Base-by-base conservation (phyloP, 306 rosid genomes). In the Begonia masoniana region DNA sequence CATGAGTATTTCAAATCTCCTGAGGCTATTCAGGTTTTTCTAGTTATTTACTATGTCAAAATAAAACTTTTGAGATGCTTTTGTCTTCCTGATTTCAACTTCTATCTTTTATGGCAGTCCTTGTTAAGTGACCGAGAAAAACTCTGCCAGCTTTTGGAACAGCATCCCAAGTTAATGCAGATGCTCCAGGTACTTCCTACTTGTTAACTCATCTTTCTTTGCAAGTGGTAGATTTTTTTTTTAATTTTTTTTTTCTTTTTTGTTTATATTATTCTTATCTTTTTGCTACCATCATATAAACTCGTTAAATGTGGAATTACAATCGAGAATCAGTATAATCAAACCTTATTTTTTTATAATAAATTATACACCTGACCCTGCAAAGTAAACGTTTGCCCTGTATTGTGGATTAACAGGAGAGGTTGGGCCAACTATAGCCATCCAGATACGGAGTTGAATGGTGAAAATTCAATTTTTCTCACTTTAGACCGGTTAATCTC, bases 121-220 rank as follows among this genome's bases (percentile, higher is more conserved):
- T 76, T 91, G 55, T 64, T 91, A 75, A 78, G 94, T 15, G 96
- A 91, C 69, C 77, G 88, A 17, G 96, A 83, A 58, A 86, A 91
- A 62, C 94, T 91, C 59, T 86, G 99, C 72, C 92, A 86, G 75
- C 92, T 91, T 57, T 77, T 91, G 84, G 99, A 91, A 87, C 94
- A 91, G 81, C 88, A 91, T 76, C 99, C 96, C 10, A 91, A 86
- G 68, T 74, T 91, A 71, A 81, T 86, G 99, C 94, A 86, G 86
- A 75, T 91, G 99, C 96, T 91, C 73, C 92, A 91, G 99, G 99
- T 91, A 52, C 57, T 67, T 31, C 9, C 39, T 31, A 5, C 7
- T 6, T 31, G 39, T 47, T 35, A 47, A 12, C 50, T 41, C 31
- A 4, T 47, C 9, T 13, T 26, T 59, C 16, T 26, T 26, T 26